Evolutionary conservation across 495 filamentous ascomycete genomes (phyloP).

Genomic region (Aspergillus diversus): DNA sequence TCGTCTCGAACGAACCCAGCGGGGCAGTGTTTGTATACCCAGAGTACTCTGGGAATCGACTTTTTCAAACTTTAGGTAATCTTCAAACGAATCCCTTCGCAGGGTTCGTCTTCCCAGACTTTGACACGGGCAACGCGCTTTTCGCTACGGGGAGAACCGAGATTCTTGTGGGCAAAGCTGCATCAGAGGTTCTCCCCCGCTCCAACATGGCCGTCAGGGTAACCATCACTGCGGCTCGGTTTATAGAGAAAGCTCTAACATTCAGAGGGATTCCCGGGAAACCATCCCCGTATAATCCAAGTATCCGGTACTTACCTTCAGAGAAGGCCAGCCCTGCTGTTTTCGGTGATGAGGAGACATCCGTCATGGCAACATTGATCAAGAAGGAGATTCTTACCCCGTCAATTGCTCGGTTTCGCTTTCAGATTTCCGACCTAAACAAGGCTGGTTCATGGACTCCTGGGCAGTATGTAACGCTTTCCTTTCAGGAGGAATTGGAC

Average conservation of each 20-base stretch:
- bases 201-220: constrained; percentile 74
- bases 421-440: constrained; percentile 54
- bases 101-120: constrained; percentile 71
- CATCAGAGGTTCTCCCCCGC: constrained; percentile 61
- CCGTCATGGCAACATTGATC: constrained; percentile 54
- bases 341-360: constrained; percentile 24
- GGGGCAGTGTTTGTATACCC: constrained; percentile 67
- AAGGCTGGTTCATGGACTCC: constrained; percentile 56
- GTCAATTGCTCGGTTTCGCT: constrained; percentile 64
- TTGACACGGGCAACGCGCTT: constrained; percentile 67
- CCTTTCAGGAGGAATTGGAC: constrained; percentile 67
- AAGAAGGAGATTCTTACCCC: constrained; percentile 62
- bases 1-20: constrained; percentile 52
- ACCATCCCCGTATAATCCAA: constrained; percentile 73
- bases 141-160: constrained; percentile 70
- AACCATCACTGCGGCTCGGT: constrained; percentile 59
- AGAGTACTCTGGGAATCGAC: constrained; percentile 78
- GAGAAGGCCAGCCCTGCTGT: constrained; percentile 44
- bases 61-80: constrained; percentile 84
- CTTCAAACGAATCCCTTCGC: constrained; percentile 64
- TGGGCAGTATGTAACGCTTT: constrained; percentile 76
- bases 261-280: constrained; percentile 66
- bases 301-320: constrained; percentile 55
- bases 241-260: constrained; percentile 63
- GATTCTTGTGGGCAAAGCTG: constrained; percentile 64